Evolutionary conservation across 345 rosid species (phyloP).

Genomic region (Citrus hindsii): DNA sequence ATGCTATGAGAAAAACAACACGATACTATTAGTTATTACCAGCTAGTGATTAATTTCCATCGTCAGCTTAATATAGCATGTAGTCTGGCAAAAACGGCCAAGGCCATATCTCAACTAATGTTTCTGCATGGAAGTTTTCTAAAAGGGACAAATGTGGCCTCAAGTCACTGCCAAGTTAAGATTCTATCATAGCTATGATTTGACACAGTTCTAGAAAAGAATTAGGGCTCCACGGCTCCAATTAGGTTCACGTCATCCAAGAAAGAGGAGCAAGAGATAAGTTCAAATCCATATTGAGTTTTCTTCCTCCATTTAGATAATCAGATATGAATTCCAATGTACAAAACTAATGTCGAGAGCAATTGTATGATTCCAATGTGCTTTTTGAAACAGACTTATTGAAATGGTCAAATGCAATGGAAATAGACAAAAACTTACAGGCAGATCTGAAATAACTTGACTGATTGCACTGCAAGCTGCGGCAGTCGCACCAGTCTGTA

Average conservation of each 20-base stretch:
- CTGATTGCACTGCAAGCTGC: conserved; percentile 93
- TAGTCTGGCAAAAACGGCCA: neutral
- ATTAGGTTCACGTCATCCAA: neutral
- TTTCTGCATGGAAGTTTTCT: neutral
- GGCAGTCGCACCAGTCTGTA: conserved; percentile 96
- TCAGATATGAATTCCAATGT: neutral
- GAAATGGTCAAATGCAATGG: neutral
- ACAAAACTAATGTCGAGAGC: neutral
- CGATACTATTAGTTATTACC: neutral
- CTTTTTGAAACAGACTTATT: neutral
- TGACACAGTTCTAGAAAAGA: neutral
- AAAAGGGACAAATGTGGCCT: neutral
- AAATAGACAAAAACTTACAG: conserved; percentile 51
- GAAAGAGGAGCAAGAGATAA: neutral
- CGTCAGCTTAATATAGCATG: neutral
- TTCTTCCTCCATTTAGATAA: neutral
- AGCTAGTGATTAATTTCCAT: neutral
- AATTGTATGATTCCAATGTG: neutral
- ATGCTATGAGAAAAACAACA: neutral
- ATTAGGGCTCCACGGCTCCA: neutral
- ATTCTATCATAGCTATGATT: neutral
- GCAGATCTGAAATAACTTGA: conserved; percentile 93
- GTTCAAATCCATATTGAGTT: neutral
- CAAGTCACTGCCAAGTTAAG: neutral
- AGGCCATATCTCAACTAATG: neutral